Base-by-base conservation (phyloP, 2,329 filamentous ascomycete species). In the Fusarium avenaceum region DNA sequence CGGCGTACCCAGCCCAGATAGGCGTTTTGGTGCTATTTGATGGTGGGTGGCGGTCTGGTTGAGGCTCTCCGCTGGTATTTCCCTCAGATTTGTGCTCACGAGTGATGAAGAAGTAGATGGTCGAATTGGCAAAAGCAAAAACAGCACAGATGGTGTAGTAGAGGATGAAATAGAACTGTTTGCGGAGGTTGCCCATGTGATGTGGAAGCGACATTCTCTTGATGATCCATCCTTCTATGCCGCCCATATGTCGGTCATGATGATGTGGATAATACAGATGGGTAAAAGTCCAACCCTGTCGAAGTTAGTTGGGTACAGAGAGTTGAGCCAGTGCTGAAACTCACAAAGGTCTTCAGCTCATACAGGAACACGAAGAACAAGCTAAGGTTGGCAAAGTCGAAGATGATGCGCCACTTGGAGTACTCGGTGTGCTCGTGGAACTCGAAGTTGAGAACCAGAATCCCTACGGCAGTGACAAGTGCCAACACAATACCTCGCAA, bases 211-310 rank as follows among this genome's bases (percentile, higher is more conserved):
- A 85, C 72, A 86, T 77, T 66, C 74, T 69, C 5, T 74, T 76
- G 58, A 84, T 69, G 51, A 83, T 63, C 35, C 65, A 74, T 22
- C 76, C 76, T 67, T 80, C 81, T 69, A 77, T 75, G 10, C 74
- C 72, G 33, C 73, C 79, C 63, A 76, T 78, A 33, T 80, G 74
- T 5, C 62, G 62, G 38, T 65, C 62, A 19, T 82, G 79, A 10
- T 77, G 69, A 11, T 81, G 77, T 1, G 84, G 83, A 51, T 81
- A 81, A 70, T 85, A 81, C 28, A 85, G 76, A 67, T 87, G 85
- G 47, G 84, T 84, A 49, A 82, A 83, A 0, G 83, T 85, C 84
- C 84, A 87, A 28, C 76, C 76, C 84, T 86, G n/a, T 14, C 30
- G 6, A 19, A 17, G 8, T 40, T 19, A 51, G 22, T 35, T n/a